These are phyloP conservation scores for Hypoxylon subgilvum DNA, from an alignment of 495 filamentous ascomycete genomes.

Conservation along the genomic window DNA sequence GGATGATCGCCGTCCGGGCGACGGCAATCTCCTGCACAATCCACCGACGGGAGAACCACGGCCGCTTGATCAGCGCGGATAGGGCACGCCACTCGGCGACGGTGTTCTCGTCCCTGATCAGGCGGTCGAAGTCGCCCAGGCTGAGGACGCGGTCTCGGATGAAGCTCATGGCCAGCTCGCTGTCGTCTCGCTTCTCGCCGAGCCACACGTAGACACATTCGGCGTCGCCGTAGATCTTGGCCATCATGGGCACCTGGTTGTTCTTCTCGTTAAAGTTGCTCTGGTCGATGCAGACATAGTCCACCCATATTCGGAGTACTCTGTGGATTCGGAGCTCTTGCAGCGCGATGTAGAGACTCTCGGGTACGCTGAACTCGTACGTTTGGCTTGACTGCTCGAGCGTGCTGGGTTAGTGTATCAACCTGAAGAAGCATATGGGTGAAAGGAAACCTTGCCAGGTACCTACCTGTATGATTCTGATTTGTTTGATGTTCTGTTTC, in stretches of 20 bases:
- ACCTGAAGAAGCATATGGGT: too few relatives aligned
- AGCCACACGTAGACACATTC: constrained; percentile 41
- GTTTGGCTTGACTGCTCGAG: background rate
- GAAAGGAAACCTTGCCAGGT: background rate
- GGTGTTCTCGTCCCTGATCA: constrained; percentile 11
- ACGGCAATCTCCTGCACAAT: constrained; percentile 50
- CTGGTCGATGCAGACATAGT: constrained; percentile 20
- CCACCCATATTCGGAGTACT: constrained; percentile 13
- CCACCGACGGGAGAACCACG: constrained; percentile 46
- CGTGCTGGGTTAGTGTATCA: background rate
- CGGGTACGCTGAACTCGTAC: constrained; percentile 4
- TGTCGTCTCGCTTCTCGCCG: constrained; percentile 21
- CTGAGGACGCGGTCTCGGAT: constrained; percentile 22
- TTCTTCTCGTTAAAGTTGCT: constrained; percentile 5
- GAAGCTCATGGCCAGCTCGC: constrained; percentile 7
- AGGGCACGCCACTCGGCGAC: constrained; percentile 34
- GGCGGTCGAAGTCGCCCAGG: constrained; percentile 27
- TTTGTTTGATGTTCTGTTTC: background rate
- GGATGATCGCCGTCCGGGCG: constrained; percentile 35
- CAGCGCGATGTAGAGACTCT: constrained; percentile 6
- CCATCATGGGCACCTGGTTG: constrained; percentile 27
- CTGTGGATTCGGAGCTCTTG: constrained; percentile 3
- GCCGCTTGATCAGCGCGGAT: constrained; percentile 38
- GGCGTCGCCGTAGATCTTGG: constrained; percentile 34
- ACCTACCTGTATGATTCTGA: constrained; percentile 11